Percentiles rank a stretch among this genome's conserved stretches.
Evolutionary conservation across 257 asterid species (phyloP).

Genomic region (Solanum habrochaites): DNA sequence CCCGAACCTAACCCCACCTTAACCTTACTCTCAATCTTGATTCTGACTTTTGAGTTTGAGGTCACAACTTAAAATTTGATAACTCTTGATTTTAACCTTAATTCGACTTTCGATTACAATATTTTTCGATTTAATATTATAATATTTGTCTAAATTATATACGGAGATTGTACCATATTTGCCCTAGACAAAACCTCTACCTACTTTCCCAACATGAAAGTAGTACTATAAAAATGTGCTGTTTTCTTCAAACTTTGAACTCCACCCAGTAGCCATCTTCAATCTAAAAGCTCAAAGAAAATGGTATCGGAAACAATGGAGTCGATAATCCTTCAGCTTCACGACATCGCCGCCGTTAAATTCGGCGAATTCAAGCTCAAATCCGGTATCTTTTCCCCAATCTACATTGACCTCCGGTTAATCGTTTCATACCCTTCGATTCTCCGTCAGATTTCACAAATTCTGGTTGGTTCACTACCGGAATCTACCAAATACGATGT

Average conservation of each 20-base stretch:
- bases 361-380: conserved; percentile 92
- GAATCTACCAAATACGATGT: conserved; percentile 50
- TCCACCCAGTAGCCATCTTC: neutral
- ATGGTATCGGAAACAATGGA: conserved; percentile 38
- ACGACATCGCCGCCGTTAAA: conserved; percentile 89
- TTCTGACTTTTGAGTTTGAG: neutral
- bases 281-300: neutral
- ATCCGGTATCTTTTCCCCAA: conserved; percentile 91
- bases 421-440: conserved; percentile 80
- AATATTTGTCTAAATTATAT: neutral
- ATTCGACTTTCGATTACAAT: rapidly evolving
- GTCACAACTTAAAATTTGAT: no score
- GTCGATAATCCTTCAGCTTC: conserved; percentile 66
- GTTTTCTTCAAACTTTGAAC: neutral
- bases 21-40: no score
- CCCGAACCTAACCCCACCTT: neutral
- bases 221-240: neutral
- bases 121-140: rapidly evolving
- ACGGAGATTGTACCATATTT: neutral
- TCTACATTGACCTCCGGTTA: conserved; percentile 94
- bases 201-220: neutral
- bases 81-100: neutral
- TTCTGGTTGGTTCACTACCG: conserved; percentile 52
- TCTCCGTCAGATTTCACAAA: conserved; percentile 62
- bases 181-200: neutral